phyloP scores from a whole-genome alignment of 371 early-diverging fungal genomes.

The Conidiobolus incongruus region DNA sequence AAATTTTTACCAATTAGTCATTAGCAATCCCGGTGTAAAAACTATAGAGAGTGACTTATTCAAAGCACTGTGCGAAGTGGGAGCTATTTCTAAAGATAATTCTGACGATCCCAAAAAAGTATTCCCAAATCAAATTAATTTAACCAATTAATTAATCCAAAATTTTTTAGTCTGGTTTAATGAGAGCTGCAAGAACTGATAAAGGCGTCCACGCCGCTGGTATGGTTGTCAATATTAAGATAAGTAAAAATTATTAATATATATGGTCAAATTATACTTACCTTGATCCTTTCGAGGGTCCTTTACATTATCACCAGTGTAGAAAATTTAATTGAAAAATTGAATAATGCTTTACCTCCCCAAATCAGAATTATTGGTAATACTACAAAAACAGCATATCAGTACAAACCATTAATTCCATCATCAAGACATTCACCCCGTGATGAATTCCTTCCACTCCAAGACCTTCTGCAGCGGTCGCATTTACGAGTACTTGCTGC shows the following conservation, averaged over 20 bases:
- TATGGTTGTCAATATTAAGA: constrained; percentile 78
- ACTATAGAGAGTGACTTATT: constrained; percentile 69
- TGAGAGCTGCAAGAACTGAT: constrained; percentile 93
- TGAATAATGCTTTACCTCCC: constrained; percentile 50
- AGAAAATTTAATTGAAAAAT: constrained; percentile 35
- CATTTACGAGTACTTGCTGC: constrained; percentile 93
- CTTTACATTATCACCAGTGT: constrained; percentile 43
- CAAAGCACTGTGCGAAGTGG: constrained; percentile 43
- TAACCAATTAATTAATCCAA: not conserved
- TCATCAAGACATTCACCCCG: too few species aligned
- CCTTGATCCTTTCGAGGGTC: not conserved
- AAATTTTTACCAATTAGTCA: too few species aligned
- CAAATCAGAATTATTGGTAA: constrained; percentile 74
- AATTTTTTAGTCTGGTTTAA: constrained; percentile 14
- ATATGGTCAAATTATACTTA: too few species aligned
- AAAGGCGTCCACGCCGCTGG: constrained; percentile 99
- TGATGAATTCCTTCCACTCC: constrained; percentile 66
- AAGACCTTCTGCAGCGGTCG: constrained; percentile 81
- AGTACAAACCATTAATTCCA: too few species aligned
- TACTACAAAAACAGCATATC: too few species aligned
- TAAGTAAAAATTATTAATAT: constrained; percentile 6
- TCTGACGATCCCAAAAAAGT: constrained; percentile 57
- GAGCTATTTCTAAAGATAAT: constrained; percentile 52
- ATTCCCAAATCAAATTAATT: too few species aligned
- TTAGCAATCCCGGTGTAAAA: constrained; percentile 35